A percentile compares a stretch with the other conserved stretches of the same genome.
Conservation (phyloP, 2,329 filamentous ascomycete genomes). For the Exophiala sideris region DNA sequence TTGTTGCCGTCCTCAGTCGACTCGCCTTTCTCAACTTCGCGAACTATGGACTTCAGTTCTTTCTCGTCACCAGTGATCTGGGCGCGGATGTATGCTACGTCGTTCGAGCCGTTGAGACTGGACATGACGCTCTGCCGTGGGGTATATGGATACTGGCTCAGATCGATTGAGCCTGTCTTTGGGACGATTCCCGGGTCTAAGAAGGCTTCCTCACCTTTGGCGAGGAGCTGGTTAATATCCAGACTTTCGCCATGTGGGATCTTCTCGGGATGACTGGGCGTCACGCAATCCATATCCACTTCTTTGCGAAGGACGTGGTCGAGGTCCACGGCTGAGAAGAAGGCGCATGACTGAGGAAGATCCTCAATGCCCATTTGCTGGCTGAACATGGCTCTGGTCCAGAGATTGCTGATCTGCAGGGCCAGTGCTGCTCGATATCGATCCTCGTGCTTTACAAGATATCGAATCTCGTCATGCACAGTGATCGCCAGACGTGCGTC, state of each 20-base stretch:
- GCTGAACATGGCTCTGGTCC: conserved; percentile 95
- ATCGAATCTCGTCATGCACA: conserved; percentile 96
- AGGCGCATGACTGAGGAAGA: conserved; percentile 88
- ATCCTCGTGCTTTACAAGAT: conserved; percentile 80
- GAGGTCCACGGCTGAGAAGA: conserved; percentile 92
- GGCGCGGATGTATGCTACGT: conserved; percentile 69
- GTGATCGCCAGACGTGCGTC: conserved; percentile 84
- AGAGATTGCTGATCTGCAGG: conserved; percentile 87
- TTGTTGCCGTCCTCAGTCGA: not conserved
- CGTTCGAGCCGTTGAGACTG: conserved; percentile 51
- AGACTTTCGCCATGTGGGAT: conserved; percentile 85
- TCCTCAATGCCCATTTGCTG: conserved; percentile 97
- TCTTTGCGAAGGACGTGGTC: conserved; percentile 96
- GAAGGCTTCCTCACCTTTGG: conserved; percentile 64
- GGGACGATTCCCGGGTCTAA: conserved; percentile 66
- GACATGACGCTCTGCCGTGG: conserved; percentile 78
- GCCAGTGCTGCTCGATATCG: conserved; percentile 89
- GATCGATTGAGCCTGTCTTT: conserved; percentile 41
- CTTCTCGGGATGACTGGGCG: conserved; percentile 73
- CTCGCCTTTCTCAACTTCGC: conserved; percentile 49
- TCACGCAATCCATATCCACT: conserved; percentile 96
- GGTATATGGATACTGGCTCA: conserved; percentile 64
- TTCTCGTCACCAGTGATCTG: conserved; percentile 74
- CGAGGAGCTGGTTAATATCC: conserved; percentile 75
- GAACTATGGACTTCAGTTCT: conserved; percentile 71